These are phyloP conservation scores for Alternaria alternata DNA, from an alignment of 2,329 filamentous ascomycete species.

Conservation along the genomic window DNA sequence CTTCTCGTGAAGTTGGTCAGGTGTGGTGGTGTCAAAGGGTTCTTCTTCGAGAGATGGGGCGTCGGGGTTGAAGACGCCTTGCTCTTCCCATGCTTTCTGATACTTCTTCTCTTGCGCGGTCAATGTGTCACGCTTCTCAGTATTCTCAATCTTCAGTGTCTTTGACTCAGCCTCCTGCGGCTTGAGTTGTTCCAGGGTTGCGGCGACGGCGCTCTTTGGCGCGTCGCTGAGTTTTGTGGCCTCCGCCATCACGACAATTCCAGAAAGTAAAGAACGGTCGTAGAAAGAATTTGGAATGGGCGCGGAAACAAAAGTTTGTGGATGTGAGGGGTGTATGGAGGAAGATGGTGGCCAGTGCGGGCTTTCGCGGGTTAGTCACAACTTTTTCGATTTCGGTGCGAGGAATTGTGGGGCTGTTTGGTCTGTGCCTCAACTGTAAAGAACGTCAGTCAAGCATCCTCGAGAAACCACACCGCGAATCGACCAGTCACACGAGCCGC, in stretches of 20 bases:
- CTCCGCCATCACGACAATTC: slow-evolving; percentile 41
- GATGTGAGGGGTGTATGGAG: not conserved
- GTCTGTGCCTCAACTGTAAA: slow-evolving; percentile 10
- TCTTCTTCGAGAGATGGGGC: slow-evolving; percentile 82
- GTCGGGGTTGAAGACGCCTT: slow-evolving; percentile 82
- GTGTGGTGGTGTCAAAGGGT: slow-evolving; percentile 75
- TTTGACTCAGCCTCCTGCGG: slow-evolving; percentile 64
- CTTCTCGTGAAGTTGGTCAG: slow-evolving; percentile 78
- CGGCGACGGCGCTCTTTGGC: slow-evolving; percentile 57
- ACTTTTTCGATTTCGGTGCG: slow-evolving; percentile 19
- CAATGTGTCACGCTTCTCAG: slow-evolving; percentile 85
- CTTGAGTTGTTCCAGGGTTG: slow-evolving; percentile 63
- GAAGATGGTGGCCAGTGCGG: slow-evolving; percentile 6
- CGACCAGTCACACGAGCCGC: slow-evolving; percentile 1
- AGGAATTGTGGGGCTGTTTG: slow-evolving; percentile 5
- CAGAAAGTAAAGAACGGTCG: slow-evolving; percentile 3
- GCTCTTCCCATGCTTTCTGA: slow-evolving; percentile 82
- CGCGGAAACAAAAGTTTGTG: slow-evolving; percentile 21
- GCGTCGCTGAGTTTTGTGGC: slow-evolving; percentile 36
- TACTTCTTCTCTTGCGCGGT: slow-evolving; percentile 90
- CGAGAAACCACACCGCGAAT: slow-evolving; percentile 11
- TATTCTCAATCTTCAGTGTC: slow-evolving; percentile 74
- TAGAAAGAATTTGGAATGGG: slow-evolving; percentile 12
- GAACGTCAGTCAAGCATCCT: slow-evolving; percentile 27
- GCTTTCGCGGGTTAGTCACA: slow-evolving; percentile 23